Evolutionary conservation across 768 basidiomycete genomes (phyloP), one percentile per base, ranked within the genome.

Genomic region (Tulasnella sp.): DNA sequence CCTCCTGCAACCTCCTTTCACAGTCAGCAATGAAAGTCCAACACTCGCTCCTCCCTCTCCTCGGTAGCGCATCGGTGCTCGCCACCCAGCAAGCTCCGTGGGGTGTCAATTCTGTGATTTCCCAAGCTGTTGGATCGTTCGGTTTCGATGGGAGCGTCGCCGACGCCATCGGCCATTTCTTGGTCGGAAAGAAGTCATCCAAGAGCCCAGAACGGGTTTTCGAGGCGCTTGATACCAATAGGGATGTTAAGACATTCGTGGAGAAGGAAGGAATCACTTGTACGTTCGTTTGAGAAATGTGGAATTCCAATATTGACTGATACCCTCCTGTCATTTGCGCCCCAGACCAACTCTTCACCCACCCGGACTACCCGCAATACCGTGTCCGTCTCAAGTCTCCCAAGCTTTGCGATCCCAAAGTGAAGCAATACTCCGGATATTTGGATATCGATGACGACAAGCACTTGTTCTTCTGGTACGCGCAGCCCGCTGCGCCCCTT

Each of bases 381-480:
- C 87, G 89, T 80, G 87, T 95, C 22, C 88, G 93, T 81, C 83
- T 94, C 60, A 83, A 72, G 72, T 83, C 82, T 82, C 93, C 95
- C 14, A 88, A 89, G 44, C 86, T 97, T 8, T 97, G 96, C 83
- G 96, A 97, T 82, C 85, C 92, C 0, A 86, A 89, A n/a, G 94
- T 96, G 58, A 90, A 93, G 85, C 93, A 94, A 84, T 91, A 93
- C 82, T 93, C 93, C 46, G 95, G 95, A 41, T 96, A 96, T 85
- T 89, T 97, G 44, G 95, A 96, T 84, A 90, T 95, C 79, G 90
- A 91, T 0, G 90, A 93, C 12, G 91, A 92, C 83, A 93, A 93
- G 83, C 94, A 96, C 83, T 87, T 96, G 34, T 96, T 96, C 89
- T 96, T 95, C 88, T 96, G 94, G 94, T 93, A 83, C n/a, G 64